Conservation (phyloP, 495 filamentous ascomycete genomes). For the Neurospora hispaniola region DNA sequence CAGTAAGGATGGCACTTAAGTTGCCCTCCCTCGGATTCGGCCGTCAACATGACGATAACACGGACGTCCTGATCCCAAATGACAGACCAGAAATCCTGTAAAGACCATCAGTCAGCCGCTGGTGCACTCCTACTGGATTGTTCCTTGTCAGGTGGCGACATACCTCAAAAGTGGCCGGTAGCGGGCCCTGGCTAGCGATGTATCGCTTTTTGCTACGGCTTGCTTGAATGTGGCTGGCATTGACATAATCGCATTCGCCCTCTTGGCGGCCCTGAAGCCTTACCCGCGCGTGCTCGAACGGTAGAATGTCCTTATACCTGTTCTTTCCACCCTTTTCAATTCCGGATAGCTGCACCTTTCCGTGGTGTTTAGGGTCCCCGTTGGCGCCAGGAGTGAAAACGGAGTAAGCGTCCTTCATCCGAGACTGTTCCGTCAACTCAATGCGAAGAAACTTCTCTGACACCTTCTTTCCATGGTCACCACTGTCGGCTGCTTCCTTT, state of each 20-base stretch:
- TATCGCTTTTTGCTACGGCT: conserved; percentile 75
- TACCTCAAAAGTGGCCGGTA: conserved; percentile 87
- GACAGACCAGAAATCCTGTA: conserved; percentile 93
- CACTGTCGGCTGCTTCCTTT: conserved; percentile 48
- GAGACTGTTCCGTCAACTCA: conserved; percentile 73
- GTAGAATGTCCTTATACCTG: conserved; percentile 94
- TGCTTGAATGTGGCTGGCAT: conserved; percentile 77
- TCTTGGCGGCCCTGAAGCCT: conserved; percentile 56
- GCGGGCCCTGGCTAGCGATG: conserved; percentile 89
- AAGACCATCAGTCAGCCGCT: conserved; percentile 27
- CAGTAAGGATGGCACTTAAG: conserved; percentile 93
- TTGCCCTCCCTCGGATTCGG: conserved; percentile 90
- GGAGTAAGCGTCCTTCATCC: conserved; percentile 85
- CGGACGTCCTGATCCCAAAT: conserved; percentile 95
- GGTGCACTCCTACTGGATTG: not conserved
- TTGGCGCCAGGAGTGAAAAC: conserved; percentile 33
- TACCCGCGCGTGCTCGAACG: conserved; percentile 89
- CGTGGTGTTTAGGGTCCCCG: not conserved
- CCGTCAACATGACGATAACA: conserved; percentile 91
- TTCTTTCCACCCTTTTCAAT: conserved; percentile 94
- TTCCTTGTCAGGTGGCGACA: conserved; percentile 23
- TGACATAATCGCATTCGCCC: conserved; percentile 90
- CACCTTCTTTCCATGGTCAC: conserved; percentile 66
- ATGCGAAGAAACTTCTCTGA: conserved; percentile 76
- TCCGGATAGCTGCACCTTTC: conserved; percentile 56